phyloP scores from a whole-genome alignment of 108 stramenopile genomes.

The Parietichytrium sp. region DNA sequence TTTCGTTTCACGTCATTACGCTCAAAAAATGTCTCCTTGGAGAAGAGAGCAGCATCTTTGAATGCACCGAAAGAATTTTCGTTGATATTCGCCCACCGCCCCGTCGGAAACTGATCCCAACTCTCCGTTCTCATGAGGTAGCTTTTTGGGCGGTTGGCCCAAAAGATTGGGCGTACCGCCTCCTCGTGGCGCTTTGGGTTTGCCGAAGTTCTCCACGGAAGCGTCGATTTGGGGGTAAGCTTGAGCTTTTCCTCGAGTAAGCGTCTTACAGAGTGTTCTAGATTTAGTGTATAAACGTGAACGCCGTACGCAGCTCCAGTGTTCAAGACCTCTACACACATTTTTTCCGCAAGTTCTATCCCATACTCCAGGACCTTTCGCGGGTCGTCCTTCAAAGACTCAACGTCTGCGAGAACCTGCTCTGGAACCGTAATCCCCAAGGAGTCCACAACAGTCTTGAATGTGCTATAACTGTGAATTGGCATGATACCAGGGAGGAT shows the following conservation, averaged over 20 bases:
- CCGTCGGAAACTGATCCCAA: conserved; percentile 95
- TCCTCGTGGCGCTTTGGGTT: conserved; percentile 71
- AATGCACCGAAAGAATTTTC: neutral
- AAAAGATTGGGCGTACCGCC: conserved; percentile 92
- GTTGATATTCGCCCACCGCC: conserved; percentile 82
- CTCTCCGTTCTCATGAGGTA: conserved; percentile 88
- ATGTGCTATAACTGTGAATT: conserved; percentile 74
- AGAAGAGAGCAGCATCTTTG: neutral
- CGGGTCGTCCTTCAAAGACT: conserved; percentile 71
- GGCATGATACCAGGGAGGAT: conserved; percentile 94
- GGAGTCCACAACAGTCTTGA: conserved; percentile 73
- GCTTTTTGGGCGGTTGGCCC: conserved; percentile 91
- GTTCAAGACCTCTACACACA: conserved; percentile 70
- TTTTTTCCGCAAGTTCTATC: conserved; percentile 73
- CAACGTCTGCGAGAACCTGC: conserved; percentile 44
- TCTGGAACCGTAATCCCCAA: conserved; percentile 72
- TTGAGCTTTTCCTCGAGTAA: conserved; percentile 54
- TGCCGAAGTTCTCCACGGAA: conserved; percentile 77
- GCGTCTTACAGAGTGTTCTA: conserved; percentile 76
- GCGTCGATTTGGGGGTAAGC: conserved; percentile 21
- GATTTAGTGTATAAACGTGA: conserved; percentile 93
- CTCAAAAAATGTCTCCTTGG: conserved; percentile 66
- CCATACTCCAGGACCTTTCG: conserved; percentile 84
- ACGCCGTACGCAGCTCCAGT: conserved; percentile 69
- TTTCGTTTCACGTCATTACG: conserved; percentile 79